A percentile compares a stretch with the other conserved stretches of the same genome.
phyloP scores from a whole-genome alignment of 2,329 filamentous ascomycete species.

The Colletotrichum coccodes region DNA sequence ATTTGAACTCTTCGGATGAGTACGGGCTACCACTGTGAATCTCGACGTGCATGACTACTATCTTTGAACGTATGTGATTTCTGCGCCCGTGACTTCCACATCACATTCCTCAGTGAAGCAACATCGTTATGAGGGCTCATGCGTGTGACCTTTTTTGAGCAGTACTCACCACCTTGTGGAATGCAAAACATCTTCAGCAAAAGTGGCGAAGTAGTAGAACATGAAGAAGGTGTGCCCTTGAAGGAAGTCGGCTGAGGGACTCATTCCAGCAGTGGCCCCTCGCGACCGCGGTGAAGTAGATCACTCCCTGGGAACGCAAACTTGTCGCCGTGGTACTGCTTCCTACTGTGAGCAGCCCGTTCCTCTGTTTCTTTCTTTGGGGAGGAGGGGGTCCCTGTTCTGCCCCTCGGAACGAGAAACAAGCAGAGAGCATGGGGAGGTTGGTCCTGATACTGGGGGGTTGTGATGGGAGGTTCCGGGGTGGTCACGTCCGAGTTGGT shows the following conservation, averaged over 20 bases:
- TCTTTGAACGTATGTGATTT: not conserved
- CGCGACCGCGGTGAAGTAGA: conserved; percentile 10
- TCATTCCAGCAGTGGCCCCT: conserved; percentile 30
- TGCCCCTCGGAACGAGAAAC: no score
- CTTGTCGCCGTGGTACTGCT: no score
- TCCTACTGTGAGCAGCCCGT: no score
- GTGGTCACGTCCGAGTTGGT: no score
- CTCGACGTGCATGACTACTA: no score
- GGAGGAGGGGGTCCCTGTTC: no score
- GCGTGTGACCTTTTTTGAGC: conserved; percentile 1
- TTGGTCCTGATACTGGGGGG: no score
- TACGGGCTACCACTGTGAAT: not conserved
- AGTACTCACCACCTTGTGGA: conserved; percentile 3
- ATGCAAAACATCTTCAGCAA: conserved; percentile 25
- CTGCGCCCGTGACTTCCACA: not conserved
- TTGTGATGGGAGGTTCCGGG: no score
- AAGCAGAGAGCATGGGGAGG: no score
- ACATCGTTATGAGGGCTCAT: not conserved
- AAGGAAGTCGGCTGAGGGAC: not conserved
- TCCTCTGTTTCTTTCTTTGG: no score
- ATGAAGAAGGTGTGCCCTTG: not conserved
- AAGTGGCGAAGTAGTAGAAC: not conserved
- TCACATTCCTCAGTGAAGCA: conserved; percentile 3
- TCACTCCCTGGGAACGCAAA: conserved; percentile 6
- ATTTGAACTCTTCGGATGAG: not conserved